Evolutionary conservation across 2,329 filamentous ascomycete species (phyloP).

Genomic region (Septoria linicola): DNA sequence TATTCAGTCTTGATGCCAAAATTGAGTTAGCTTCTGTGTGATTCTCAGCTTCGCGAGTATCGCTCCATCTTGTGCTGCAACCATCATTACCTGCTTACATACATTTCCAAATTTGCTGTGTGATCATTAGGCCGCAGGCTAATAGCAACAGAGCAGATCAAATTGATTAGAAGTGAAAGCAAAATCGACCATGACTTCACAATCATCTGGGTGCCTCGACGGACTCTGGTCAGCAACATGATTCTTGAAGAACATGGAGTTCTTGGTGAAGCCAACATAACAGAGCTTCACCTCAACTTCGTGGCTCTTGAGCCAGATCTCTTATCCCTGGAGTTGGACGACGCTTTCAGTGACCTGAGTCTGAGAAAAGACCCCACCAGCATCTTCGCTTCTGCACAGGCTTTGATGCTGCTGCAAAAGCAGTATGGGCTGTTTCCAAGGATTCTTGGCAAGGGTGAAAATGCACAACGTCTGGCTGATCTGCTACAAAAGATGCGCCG

Average conservation of each 20-base stretch:
- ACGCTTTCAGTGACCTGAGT: constrained; percentile 84
- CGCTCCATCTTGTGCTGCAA: constrained; percentile 26
- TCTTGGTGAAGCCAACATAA: constrained; percentile 84
- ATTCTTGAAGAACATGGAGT: constrained; percentile 91
- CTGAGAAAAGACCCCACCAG: constrained; percentile 86
- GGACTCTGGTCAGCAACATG: constrained; percentile 86
- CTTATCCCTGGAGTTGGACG: constrained; percentile 83
- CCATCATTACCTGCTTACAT: constrained; percentile 52
- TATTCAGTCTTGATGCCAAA: constrained; percentile 45
- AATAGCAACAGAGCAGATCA: constrained; percentile 72
- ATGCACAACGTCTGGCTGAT: constrained; percentile 84
- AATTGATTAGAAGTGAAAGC: constrained; percentile 81
- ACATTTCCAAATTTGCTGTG: constrained; percentile 41
- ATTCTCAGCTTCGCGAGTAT: constrained; percentile 26
- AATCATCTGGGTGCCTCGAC: constrained; percentile 91
- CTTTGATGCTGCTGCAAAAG: constrained; percentile 90
- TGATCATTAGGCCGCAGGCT: neutral
- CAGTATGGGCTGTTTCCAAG: constrained; percentile 90
- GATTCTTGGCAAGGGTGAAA: constrained; percentile 93
- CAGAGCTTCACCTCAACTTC: constrained; percentile 84
- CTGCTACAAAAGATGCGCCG: constrained; percentile 87
- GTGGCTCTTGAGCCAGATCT: constrained; percentile 89
- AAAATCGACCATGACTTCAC: constrained; percentile 93
- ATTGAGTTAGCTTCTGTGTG: constrained; percentile 31
- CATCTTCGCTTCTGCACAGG: constrained; percentile 84